Base-by-base conservation (phyloP, 108 stramenopile genomes). In the Asterionellopsis glacialis region DNA sequence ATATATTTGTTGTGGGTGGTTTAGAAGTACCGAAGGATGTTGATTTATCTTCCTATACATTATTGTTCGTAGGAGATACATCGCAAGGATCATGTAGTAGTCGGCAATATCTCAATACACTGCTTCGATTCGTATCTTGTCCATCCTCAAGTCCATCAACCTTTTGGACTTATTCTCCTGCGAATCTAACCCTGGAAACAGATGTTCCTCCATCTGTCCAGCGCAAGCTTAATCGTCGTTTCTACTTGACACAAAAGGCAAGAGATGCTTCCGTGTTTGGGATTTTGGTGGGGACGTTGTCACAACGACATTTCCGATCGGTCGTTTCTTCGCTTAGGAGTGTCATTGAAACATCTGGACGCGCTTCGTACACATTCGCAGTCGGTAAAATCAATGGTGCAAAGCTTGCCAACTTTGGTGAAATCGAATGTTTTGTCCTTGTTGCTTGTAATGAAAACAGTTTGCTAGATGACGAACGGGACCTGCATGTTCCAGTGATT, bases 331-430 rank as follows among this genome's bases (percentile, higher is more conserved):
- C 73, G 7, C 63, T 95, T 11, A 74, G 87, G 25, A 45, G 51
- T 12, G 59, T 80, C 14, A 80, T 96, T 47, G 74, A 89, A 63
- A 64, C 76, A 45, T 75, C 82, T 0, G 93, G 90, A 0, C 79
- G 88, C 26, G 74, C 90, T 26, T 81, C 80, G 18, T 98, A 98
- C 66, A 85, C 84, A 41, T 94, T 98, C 72, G 86, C 84, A 22
- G 91, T 98, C 12, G 97, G 97, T 9, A 96, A 94, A 73, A 73
- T 96, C 40, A 94, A 95, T 63, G 83, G 84, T 11, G 90, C 91
- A 19, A 98, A 98, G 60, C 64, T 98, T 21, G 78, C 90, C 33
- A 98, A 98, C 67, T 98, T 95, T 86, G 93, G 91, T 11, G 95
- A 96, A 63, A 88, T 96, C 55, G 97, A 98, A 49, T 88, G 86